These are phyloP conservation scores for Quercus tomentella DNA, from an alignment of 331 rosid species.

Conservation along the genomic window DNA sequence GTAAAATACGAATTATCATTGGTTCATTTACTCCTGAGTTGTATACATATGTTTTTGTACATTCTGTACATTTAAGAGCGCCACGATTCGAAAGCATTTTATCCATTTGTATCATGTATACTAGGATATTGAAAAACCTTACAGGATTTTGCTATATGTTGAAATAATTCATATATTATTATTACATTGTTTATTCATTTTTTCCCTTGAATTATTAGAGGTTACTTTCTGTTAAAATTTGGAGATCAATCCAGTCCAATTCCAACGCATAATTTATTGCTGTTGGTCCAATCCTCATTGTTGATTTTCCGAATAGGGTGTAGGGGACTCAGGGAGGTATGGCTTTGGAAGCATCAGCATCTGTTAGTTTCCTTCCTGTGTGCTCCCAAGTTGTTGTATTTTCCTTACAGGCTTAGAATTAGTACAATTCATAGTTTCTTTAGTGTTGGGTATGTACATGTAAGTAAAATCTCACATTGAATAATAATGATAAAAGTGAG, in stretches of 20 bases:
- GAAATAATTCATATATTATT: background rate
- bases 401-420: too few relatives aligned
- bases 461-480: too few relatives aligned
- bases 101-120: background rate
- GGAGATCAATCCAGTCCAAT: background rate
- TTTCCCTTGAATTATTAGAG: background rate
- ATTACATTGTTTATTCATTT: background rate
- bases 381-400: background rate
- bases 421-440: too few relatives aligned
- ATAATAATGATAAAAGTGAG: too few relatives aligned
- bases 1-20: conserved; percentile 14
- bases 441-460: too few relatives aligned
- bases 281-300: background rate
- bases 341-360: background rate
- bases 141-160: background rate
- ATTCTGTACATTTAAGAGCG: background rate
- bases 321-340: too few relatives aligned
- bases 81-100: background rate
- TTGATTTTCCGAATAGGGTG: background rate
- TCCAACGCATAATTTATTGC: background rate
- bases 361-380: background rate
- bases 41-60: background rate
- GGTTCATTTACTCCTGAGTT: background rate
- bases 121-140: background rate
- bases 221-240: background rate